Percentiles rank a stretch among this genome's conserved stretches.
phyloP scores from a whole-genome alignment of 2,329 filamentous ascomycete species.

The Penicillium sp. region DNA sequence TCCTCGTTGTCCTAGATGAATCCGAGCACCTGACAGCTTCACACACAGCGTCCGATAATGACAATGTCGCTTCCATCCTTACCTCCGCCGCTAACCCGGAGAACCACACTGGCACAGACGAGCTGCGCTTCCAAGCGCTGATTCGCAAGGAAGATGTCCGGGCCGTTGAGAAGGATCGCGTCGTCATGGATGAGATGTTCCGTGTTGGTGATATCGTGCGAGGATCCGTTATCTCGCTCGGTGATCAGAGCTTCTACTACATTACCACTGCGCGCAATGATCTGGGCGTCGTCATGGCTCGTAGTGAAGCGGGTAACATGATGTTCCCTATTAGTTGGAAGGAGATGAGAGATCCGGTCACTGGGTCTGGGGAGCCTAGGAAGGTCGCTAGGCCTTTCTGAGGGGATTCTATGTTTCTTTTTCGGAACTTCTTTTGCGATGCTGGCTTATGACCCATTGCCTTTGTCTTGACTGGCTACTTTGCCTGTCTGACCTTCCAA shows the following conservation, averaged over 20 bases:
- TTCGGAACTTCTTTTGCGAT: not conserved
- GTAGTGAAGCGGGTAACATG: conserved; percentile 80
- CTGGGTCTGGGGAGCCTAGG: conserved; percentile 72
- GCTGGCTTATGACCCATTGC: not conserved
- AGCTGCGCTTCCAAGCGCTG: conserved; percentile 72
- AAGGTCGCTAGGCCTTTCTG: conserved; percentile 94
- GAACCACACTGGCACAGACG: conserved; percentile 57
- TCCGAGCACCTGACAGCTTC: conserved; percentile 16
- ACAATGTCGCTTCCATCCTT: conserved; percentile 40
- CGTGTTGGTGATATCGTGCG: conserved; percentile 89
- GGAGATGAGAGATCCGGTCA: conserved; percentile 84
- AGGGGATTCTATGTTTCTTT: conserved; percentile 32
- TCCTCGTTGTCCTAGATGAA: conserved; percentile 73
- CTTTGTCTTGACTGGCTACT: not conserved
- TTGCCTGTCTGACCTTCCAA: not conserved
- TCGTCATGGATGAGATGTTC: conserved; percentile 88
- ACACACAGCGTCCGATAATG: conserved; percentile 35
- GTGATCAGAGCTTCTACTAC: conserved; percentile 94
- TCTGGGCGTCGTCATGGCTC: conserved; percentile 89
- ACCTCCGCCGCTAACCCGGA: conserved; percentile 42
- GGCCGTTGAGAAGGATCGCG: conserved; percentile 92
- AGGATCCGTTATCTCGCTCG: conserved; percentile 83
- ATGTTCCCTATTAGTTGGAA: conserved; percentile 96
- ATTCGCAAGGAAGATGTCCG: conserved; percentile 89
- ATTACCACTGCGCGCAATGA: conserved; percentile 90